A percentile compares a stretch with the other conserved stretches of the same genome.
These are phyloP conservation scores for Crithidia acanthocephali DNA, from an alignment of 208 protist species.

Conservation along the genomic window DNA sequence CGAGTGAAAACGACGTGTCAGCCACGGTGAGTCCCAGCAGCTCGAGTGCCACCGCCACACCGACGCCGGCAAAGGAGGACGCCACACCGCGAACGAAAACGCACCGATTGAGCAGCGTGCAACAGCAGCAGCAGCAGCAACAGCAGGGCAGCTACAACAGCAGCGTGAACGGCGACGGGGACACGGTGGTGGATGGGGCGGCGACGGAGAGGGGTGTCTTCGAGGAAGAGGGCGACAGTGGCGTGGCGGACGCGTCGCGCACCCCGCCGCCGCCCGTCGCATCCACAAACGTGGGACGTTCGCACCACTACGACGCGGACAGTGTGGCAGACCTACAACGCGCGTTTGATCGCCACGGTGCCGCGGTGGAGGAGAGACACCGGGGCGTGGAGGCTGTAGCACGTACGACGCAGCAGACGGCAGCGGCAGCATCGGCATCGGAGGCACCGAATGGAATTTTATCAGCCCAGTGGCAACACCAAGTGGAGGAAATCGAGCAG, in stretches of 20 bases:
- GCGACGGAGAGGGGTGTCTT: too few species aligned
- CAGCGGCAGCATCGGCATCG: neutral
- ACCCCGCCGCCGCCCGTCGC: neutral
- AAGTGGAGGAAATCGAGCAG: neutral
- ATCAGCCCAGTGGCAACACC: neutral
- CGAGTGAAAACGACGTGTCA: neutral
- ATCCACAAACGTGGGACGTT: neutral
- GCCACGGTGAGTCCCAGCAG: neutral
- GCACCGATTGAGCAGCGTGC: neutral
- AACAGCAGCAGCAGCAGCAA: neutral
- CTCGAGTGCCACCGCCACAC: neutral
- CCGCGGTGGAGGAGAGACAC: neutral
- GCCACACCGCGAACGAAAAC: conserved; percentile 5
- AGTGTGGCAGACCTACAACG: neutral
- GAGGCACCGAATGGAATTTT: neutral
- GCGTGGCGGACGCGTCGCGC: neutral
- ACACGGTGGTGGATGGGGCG: too few species aligned
- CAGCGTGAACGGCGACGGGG: neutral
- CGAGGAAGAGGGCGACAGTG: neutral
- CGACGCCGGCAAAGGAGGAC: neutral
- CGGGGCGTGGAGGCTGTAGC: neutral
- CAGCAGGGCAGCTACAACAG: neutral
- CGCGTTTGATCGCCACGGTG: neutral
- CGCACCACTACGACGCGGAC: neutral
- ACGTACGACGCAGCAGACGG: neutral